These are phyloP conservation scores for Rhizophagus clarus DNA, from an alignment of 192 early-diverging fungal genomes.

Conservation along the genomic window DNA sequence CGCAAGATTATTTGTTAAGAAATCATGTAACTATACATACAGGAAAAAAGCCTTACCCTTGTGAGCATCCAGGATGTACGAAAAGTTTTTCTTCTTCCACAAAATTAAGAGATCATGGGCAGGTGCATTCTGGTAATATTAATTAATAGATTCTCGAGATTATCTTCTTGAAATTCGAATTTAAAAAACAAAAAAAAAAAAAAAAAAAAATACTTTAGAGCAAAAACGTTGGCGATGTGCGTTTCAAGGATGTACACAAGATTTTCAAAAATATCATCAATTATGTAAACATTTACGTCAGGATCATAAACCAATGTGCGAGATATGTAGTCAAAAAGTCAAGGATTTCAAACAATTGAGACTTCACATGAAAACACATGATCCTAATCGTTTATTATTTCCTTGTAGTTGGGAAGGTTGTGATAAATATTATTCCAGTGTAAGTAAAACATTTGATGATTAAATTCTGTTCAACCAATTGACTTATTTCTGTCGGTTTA, in stretches of 20 bases:
- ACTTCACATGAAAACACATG: constrained; percentile 4
- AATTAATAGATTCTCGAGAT: neutral
- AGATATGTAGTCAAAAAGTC: constrained; percentile 10
- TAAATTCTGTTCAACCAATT: neutral
- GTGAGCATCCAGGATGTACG: constrained; percentile 2
- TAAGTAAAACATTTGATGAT: neutral
- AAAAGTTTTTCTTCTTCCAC: constrained; percentile 24
- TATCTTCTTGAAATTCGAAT: neutral
- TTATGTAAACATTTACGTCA: constrained; percentile 11
- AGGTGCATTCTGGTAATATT: neutral
- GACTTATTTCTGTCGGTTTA: neutral
- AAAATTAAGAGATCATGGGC: neutral
- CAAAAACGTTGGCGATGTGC: constrained; percentile 14
- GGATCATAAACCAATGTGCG: constrained; percentile 19
- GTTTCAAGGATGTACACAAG: neutral
- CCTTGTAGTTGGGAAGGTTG: constrained; percentile 27
- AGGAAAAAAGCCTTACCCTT: neutral
- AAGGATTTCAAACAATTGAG: neutral
- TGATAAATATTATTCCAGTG: constrained; percentile 26
- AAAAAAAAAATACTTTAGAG: neutral
- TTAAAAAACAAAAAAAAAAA: too few species aligned
- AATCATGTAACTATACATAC: constrained; percentile 23
- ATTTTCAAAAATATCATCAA: constrained; percentile 12
- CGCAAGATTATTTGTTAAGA: constrained; percentile 12
- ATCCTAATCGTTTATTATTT: constrained; percentile 23